Evolutionary conservation across 208 protist species (phyloP).

Genomic region (Acanthamoeba triangularis): DNA sequence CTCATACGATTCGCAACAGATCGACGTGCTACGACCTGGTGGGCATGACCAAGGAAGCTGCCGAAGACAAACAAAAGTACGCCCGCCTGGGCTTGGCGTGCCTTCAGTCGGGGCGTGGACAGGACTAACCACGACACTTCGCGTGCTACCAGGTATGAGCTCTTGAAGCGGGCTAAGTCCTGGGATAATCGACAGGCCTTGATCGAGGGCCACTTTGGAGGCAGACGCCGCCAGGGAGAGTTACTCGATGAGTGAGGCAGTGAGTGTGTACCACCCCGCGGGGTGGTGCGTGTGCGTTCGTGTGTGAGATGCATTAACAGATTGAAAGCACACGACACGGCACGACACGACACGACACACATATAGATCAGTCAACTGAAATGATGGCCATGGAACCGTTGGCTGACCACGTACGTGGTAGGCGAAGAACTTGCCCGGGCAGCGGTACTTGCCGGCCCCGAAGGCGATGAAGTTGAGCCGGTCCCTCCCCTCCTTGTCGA

Average conservation of each 20-base stretch:
- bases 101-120: no score
- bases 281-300: no score
- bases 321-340: neutral
- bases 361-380: neutral
- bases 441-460: conserved; percentile 61
- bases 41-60: neutral
- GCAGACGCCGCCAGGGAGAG: neutral
- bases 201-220: conserved; percentile 16
- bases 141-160: neutral
- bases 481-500: conserved; percentile 41
- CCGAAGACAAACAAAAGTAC: conserved; percentile 16
- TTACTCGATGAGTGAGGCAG: neutral
- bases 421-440: conserved; percentile 66
- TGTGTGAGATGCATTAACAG: no score
- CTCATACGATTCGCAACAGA: neutral
- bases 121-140: no score
- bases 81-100: neutral
- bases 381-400: no score
- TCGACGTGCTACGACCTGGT: conserved; percentile 19
- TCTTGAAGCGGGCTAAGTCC: neutral
- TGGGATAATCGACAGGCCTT: neutral
- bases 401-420: neutral
- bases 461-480: conserved; percentile 42
- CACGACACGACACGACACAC: neutral
- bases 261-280: neutral